A percentile compares a stretch with the other conserved stretches of the same genome.
phyloP scores from a whole-genome alignment of 345 rosid species.

The Sisymbrium altissimum region DNA sequence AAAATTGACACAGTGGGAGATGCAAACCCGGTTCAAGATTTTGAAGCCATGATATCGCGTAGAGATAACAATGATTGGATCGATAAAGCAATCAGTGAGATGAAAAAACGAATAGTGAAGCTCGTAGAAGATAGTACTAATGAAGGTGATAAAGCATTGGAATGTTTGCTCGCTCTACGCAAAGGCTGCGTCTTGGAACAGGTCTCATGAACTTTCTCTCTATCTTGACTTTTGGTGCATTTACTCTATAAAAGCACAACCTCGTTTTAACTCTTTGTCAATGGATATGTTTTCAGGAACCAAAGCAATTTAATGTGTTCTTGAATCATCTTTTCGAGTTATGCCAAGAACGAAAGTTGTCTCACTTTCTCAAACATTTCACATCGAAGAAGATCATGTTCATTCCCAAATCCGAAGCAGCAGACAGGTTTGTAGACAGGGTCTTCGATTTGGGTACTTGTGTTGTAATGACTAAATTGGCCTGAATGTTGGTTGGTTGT shows the following conservation, averaged over 20 bases:
- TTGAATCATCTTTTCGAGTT: slow-evolving; percentile 37
- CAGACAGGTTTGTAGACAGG: slow-evolving; percentile 56
- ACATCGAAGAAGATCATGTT: slow-evolving; percentile 46
- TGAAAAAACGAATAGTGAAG: slow-evolving; percentile 53
- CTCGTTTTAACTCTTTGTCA: background rate
- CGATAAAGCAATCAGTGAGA: slow-evolving; percentile 55
- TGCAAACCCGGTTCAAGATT: slow-evolving; percentile 67
- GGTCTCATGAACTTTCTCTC: slow-evolving; percentile 39
- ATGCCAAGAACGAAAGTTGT: slow-evolving; percentile 38
- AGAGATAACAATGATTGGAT: slow-evolving; percentile 73
- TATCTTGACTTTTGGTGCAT: background rate
- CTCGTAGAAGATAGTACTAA: slow-evolving; percentile 43
- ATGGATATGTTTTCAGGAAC: slow-evolving; percentile 56
- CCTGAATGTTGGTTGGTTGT: background rate
- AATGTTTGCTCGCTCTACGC: slow-evolving; percentile 64
- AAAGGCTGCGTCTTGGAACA: slow-evolving; percentile 87
- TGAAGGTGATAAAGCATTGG: slow-evolving; percentile 52
- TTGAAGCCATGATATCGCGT: slow-evolving; percentile 75
- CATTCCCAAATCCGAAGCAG: slow-evolving; percentile 74
- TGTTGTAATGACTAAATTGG: background rate
- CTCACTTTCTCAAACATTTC: slow-evolving; percentile 45
- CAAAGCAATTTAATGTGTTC: slow-evolving; percentile 67
- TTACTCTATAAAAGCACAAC: background rate
- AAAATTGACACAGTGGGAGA: slow-evolving; percentile 52
- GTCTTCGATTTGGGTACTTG: background rate